Percentiles rank a stretch among this genome's conserved stretches.
phyloP scores from a whole-genome alignment of 1,284 basidiomycete species.

The Kwoniella shivajii region DNA sequence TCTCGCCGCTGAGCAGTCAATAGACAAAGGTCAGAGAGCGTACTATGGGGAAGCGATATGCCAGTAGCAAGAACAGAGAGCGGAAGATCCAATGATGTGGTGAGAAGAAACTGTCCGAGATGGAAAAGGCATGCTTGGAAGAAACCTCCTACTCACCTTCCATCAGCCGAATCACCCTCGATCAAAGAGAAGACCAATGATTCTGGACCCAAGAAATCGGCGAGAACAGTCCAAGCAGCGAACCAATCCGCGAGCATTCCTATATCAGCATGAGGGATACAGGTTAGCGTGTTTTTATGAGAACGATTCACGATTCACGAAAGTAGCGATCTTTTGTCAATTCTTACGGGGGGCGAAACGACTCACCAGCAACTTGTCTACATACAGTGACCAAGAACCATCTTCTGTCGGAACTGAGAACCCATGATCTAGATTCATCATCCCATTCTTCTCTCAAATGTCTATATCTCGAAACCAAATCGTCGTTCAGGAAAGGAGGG shows the following conservation, averaged over 20 bases:
- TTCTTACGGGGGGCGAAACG: too few relatives aligned
- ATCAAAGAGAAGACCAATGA: slow-evolving; percentile 41
- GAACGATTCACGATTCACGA: background rate
- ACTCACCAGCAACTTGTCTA: slow-evolving; percentile 47
- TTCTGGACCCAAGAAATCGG: slow-evolving; percentile 49
- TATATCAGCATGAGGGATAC: background rate
- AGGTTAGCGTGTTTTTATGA: background rate
- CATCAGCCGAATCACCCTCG: slow-evolving; percentile 47
- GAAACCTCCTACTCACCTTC: slow-evolving; percentile 30
- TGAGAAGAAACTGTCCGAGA: background rate
- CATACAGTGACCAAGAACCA: slow-evolving; percentile 44
- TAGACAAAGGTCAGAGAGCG: background rate
- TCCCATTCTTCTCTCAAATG: slow-evolving; percentile 41
- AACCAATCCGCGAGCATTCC: slow-evolving; percentile 52
- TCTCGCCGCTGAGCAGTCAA: slow-evolving; percentile 32
- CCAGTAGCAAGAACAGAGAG: background rate
- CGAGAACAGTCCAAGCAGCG: slow-evolving; percentile 48
- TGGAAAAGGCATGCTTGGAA: background rate
- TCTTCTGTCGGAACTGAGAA: slow-evolving; percentile 32
- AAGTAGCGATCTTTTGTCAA: too few relatives aligned
- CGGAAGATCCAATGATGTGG: background rate
- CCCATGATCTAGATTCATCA: slow-evolving; percentile 29
- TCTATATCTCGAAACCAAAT: slow-evolving; percentile 38
- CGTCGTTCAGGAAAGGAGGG: slow-evolving; percentile 39
- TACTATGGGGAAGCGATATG: background rate